Percentiles rank a stretch among this genome's conserved stretches.
phyloP scores from a whole-genome alignment of 768 basidiomycete species.

The Tricholoma sp. region DNA sequence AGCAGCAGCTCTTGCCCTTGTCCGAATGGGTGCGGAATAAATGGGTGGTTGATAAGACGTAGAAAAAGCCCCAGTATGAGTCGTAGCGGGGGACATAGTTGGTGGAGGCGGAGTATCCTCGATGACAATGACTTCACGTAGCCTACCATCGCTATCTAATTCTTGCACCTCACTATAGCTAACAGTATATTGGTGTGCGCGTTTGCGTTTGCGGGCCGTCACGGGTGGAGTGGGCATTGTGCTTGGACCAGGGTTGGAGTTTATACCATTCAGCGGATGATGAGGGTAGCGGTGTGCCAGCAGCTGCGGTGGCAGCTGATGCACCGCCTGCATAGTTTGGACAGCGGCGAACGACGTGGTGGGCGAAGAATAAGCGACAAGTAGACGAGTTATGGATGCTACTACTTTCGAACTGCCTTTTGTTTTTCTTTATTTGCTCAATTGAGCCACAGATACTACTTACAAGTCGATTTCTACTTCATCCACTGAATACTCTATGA shows the following conservation, averaged over 20 bases:
- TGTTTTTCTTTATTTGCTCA: constrained; percentile 33
- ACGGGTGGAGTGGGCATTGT: constrained; percentile 69
- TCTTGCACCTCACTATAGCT: constrained; percentile 88
- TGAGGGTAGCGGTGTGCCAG: constrained; percentile 64
- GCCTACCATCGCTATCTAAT: constrained; percentile 69
- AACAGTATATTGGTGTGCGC: constrained; percentile 74
- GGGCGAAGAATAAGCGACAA: constrained; percentile 29
- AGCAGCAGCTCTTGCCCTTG: constrained; percentile 80
- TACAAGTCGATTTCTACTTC: neutral
- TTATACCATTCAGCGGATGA: constrained; percentile 46
- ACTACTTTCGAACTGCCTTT: constrained; percentile 24
- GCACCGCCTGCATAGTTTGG: constrained; percentile 67
- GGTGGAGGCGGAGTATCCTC: constrained; percentile 87
- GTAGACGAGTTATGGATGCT: constrained; percentile 28
- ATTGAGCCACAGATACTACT: constrained; percentile 15
- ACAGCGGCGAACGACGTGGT: constrained; percentile 49
- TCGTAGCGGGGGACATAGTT: constrained; percentile 71
- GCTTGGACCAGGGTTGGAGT: constrained; percentile 47
- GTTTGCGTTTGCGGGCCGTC: constrained; percentile 76
- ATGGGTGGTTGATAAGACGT: constrained; percentile 76
- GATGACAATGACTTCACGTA: constrained; percentile 87
- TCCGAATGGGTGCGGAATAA: constrained; percentile 73
- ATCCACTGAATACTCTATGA: neutral
- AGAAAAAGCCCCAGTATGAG: constrained; percentile 66
- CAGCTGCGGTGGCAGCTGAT: constrained; percentile 56